Percentiles rank a stretch among this genome's conserved stretches.
These are phyloP conservation scores for Phaffia australis DNA, from an alignment of 768 basidiomycete species.

Conservation along the genomic window DNA sequence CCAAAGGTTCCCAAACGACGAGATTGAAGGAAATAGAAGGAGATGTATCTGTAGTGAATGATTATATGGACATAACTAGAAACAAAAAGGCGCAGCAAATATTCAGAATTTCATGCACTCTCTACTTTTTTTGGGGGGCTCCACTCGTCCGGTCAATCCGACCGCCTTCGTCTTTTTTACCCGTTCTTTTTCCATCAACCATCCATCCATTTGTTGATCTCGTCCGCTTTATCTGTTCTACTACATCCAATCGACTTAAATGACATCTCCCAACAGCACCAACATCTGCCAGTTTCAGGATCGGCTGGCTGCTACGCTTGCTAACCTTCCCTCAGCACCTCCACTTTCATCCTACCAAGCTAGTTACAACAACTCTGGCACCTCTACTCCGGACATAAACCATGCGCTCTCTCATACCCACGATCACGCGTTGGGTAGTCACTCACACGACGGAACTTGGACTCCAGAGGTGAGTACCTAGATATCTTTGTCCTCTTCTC, in stretches of 20 bases:
- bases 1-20: slow-evolving; percentile 5
- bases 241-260: neutral
- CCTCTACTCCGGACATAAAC: slow-evolving; percentile 25
- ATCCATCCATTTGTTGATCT: no score
- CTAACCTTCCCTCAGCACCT: neutral
- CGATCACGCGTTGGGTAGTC: slow-evolving; percentile 36
- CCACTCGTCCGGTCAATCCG: no score
- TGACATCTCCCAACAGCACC: slow-evolving; percentile 2
- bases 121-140: no score
- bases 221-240: no score
- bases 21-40: no score
- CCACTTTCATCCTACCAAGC: slow-evolving; percentile 6
- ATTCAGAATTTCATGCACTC: no score
- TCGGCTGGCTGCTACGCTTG: slow-evolving; percentile 31
- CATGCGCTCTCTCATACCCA: slow-evolving; percentile 49
- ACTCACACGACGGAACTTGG: slow-evolving; percentile 39
- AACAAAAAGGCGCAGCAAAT: no score
- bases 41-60: no score
- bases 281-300: slow-evolving; percentile 38
- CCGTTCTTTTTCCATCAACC: no score
- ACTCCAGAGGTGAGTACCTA: slow-evolving; percentile 40
- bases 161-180: no score
- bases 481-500: no score
- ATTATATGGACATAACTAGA: no score
- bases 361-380: slow-evolving; percentile 1